Evolutionary conservation across 139 green algal genomes (phyloP), one percentile per base, ranked within the genome.

Genomic region (Eudorina sp.): DNA sequence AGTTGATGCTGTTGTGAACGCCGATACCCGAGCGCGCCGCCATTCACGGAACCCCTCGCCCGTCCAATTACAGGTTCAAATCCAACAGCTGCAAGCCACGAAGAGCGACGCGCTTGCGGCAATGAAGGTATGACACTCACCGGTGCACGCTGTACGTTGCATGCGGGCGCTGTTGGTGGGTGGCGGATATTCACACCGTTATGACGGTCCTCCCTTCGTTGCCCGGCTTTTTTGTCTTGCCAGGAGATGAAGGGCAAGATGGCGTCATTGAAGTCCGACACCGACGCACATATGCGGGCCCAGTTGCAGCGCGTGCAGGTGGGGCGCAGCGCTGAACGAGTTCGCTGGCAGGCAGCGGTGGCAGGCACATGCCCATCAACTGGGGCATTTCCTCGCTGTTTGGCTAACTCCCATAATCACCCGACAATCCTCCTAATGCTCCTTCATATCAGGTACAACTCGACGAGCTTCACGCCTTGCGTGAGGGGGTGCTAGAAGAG

Each of bases 401-500:
- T n/a, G n/a, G n/a, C n/a, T n/a, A n/a, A n/a, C n/a, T n/a, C n/a
- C n/a, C n/a, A n/a, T n/a, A n/a, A n/a, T n/a, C n/a, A n/a, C n/a
- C n/a, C n/a, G n/a, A n/a, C n/a, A n/a, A n/a, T n/a, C n/a, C n/a
- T n/a, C n/a, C n/a, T n/a, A n/a, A n/a, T n/a, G 62, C 6, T 11
- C 62, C 3, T 72, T 36, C 55, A 40, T 72, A 19, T 34, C 73
- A 81, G 75, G 36, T 34, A 8, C 14, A 85, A 48, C 53, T 92
- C 19, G 90, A 90, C n/a, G 81, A 89, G 74, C 81, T 92, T 46
- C 85, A 90, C 41, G 73, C 80, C 18, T 18, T 85, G 64, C 72
- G 85, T 18, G 90, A 90, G 73, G 90, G 60, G 41, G 60, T 92
- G 14, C 36, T 90, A 36, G 74, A 80, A 53, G 90, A 92, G 66